Conservation (phyloP, 345 rosid species). For the Turritis glabra region DNA sequence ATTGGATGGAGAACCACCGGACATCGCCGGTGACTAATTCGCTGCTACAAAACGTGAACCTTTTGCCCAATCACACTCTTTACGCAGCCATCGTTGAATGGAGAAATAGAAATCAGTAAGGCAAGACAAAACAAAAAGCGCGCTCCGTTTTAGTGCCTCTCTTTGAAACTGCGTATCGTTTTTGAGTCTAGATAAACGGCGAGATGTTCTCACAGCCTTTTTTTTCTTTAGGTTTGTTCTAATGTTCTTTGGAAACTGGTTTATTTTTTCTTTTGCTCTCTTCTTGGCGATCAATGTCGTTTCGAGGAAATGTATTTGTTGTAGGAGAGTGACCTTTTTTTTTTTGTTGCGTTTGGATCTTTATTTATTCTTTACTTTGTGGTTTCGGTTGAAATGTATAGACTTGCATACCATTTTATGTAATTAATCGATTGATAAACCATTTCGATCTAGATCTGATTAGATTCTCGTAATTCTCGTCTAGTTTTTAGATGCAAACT, state of each 20-base stretch:
- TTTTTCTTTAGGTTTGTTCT: no score
- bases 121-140: neutral
- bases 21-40: constrained; percentile 69
- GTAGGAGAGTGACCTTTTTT: no score
- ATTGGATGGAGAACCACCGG: constrained; percentile 61
- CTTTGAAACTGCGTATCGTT: constrained; percentile 16
- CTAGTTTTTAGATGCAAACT: no score
- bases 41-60: constrained; percentile 49
- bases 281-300: no score
- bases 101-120: constrained; percentile 48
- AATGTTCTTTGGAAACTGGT: no score
- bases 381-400: neutral
- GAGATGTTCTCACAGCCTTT: neutral
- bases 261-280: no score
- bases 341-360: neutral
- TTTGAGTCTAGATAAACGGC: neutral
- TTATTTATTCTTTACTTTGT: neutral
- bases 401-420: neutral
- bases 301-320: no score
- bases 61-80: constrained; percentile 68
- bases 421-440: neutral
- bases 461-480: neutral
- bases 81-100: constrained; percentile 66
- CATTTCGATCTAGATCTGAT: neutral
- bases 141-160: constrained; percentile 9